These are phyloP conservation scores for Inga leiocalycina DNA, from an alignment of 306 rosid genomes.

Conservation along the genomic window DNA sequence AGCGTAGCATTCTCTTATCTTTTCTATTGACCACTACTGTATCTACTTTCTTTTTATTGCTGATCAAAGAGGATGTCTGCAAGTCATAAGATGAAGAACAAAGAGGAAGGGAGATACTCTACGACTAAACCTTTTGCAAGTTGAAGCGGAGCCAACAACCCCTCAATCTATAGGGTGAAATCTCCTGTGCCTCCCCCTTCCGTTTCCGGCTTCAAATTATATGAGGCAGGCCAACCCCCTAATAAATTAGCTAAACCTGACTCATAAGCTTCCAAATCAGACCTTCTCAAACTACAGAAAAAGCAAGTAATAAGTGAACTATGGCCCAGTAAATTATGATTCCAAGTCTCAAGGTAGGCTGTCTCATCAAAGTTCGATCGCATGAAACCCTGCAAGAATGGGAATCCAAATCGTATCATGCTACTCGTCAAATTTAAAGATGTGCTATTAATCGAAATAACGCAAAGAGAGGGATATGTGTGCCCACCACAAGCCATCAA, in stretches of 20 bases:
- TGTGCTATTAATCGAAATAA: conserved; percentile 3
- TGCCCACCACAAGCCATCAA: conserved; percentile 93
- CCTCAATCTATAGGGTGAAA: conserved; percentile 20
- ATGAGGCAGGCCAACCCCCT: conserved; percentile 14
- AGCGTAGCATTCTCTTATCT: conserved; percentile 28
- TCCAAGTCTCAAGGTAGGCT: conserved; percentile 81
- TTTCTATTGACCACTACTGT: conserved; percentile 31
- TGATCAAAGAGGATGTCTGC: not conserved
- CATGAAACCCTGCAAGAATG: conserved; percentile 84
- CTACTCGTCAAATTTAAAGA: conserved; percentile 13
- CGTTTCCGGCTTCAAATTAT: conserved; percentile 4
- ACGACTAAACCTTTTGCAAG: conserved; percentile 27
- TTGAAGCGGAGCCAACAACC: conserved; percentile 15
- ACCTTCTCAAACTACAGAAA: conserved; percentile 71
- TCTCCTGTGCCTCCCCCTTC: not conserved
- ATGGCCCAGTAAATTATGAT: conserved; percentile 88
- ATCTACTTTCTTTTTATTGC: conserved; percentile 14
- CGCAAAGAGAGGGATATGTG: conserved; percentile 14
- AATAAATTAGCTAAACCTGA: conserved; percentile 21
- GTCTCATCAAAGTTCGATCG: conserved; percentile 93
- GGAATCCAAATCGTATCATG: conserved; percentile 2
- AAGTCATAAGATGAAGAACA: conserved; percentile 7
- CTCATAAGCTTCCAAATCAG: conserved; percentile 36
- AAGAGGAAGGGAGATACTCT: conserved; percentile 31
- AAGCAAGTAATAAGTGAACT: conserved; percentile 79